phyloP scores from a whole-genome alignment of 129 eudicot species.

The Chrysanthemum seticuspe region DNA sequence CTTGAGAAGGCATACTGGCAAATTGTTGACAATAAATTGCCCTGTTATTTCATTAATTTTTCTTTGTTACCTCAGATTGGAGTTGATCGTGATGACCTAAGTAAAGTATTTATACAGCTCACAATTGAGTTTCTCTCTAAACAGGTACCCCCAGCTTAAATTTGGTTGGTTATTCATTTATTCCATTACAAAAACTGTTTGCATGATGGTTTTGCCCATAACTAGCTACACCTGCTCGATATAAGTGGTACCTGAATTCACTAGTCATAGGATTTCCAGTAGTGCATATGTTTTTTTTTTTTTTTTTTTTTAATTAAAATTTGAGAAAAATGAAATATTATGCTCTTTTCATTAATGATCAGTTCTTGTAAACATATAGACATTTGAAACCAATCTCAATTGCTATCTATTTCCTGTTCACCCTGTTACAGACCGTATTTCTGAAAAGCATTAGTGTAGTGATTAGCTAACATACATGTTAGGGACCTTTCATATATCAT shows the following conservation, averaged over 20 bases:
- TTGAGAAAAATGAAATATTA: too few species aligned
- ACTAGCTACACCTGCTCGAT: constrained; percentile 8
- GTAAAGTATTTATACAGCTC: constrained; percentile 82
- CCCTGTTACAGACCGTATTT: too few species aligned
- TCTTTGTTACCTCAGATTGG: constrained; percentile 64
- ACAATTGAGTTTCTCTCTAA: constrained; percentile 88
- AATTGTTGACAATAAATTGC: background rate
- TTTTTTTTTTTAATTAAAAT: too few species aligned
- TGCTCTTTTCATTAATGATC: too few species aligned
- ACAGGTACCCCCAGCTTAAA: constrained; percentile 54
- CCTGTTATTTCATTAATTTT: background rate
- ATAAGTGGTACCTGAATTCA: constrained; percentile 9
- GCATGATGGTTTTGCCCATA: constrained; percentile 9
- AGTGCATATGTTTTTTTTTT: too few species aligned
- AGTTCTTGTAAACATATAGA: too few species aligned
- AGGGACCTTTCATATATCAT: too few species aligned
- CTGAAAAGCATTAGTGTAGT: too few species aligned
- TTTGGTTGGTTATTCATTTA: constrained; percentile 10
- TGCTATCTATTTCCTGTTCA: too few species aligned
- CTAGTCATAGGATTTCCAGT: background rate
- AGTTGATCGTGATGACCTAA: constrained; percentile 77
- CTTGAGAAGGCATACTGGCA: background rate
- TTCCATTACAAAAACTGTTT: constrained; percentile 2
- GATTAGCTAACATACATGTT: too few species aligned
- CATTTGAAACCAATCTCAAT: too few species aligned